Percentiles rank a stretch among this genome's conserved stretches.
These are phyloP conservation scores for Cystobasidium pallidum DNA, from an alignment of 1,284 basidiomycete species.

Conservation along the genomic window DNA sequence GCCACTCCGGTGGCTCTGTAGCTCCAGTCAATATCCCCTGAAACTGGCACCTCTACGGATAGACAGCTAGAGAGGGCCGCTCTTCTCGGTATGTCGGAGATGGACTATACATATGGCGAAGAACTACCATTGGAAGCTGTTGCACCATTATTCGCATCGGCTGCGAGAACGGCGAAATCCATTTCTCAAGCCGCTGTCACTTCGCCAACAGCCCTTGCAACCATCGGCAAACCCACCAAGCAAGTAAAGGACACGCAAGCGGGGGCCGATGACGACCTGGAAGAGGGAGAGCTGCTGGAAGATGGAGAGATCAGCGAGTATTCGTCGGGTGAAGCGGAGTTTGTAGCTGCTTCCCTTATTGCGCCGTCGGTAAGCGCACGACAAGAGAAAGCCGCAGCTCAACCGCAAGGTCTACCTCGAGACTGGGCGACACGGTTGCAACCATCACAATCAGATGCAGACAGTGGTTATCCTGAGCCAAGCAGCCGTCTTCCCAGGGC, in stretches of 20 bases:
- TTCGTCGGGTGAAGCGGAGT: conserved; percentile 2
- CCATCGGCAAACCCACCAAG: not conserved
- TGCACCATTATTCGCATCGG: conserved; percentile 3
- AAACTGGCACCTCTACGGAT: not conserved
- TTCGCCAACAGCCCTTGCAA: not conserved
- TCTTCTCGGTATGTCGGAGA: not conserved
- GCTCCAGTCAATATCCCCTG: too few relatives aligned
- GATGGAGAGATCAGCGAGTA: conserved; percentile 20
- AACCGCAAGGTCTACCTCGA: not conserved
- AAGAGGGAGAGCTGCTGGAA: conserved; percentile 17
- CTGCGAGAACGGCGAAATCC: not conserved
- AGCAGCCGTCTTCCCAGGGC: not conserved
- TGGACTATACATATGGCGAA: conserved; percentile 17
- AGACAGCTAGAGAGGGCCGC: not conserved
- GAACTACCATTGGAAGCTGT: conserved; percentile 7
- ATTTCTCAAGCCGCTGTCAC: not conserved
- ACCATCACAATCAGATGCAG: not conserved
- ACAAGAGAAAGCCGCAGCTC: not conserved
- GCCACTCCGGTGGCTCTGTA: not conserved
- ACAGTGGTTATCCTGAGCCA: too few relatives aligned
- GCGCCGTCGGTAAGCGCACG: not conserved
- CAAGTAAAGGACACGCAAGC: not conserved
- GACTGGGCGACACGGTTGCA: not conserved
- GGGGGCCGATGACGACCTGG: conserved; percentile 8
- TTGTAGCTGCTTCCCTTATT: conserved; percentile 8